A percentile compares a stretch with the other conserved stretches of the same genome.
These are phyloP conservation scores for Neobulgaria alba DNA, from an alignment of 2,329 filamentous ascomycete species.

Conservation along the genomic window DNA sequence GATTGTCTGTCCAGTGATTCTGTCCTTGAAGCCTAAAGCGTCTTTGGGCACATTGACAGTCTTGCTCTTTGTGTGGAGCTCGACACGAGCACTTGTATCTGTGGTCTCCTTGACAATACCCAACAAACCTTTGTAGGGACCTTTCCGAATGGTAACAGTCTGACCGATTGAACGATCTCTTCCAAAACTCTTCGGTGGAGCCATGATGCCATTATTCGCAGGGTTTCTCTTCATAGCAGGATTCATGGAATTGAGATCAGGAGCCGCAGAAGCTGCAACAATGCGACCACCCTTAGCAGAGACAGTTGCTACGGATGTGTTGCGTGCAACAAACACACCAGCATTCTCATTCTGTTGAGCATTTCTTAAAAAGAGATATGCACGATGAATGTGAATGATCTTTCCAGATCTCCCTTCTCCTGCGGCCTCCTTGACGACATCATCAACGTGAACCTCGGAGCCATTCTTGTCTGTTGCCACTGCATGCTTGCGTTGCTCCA, in stretches of 20 bases:
- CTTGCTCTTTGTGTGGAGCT: conserved; percentile 92
- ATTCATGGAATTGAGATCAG: conserved; percentile 86
- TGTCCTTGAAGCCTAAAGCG: conserved; percentile 79
- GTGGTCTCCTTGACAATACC: conserved; percentile 95
- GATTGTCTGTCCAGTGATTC: conserved; percentile 67
- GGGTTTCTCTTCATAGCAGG: conserved; percentile 71
- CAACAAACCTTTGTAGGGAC: conserved; percentile 83
- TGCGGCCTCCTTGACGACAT: conserved; percentile 83
- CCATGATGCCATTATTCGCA: conserved; percentile 43
- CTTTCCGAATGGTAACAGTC: conserved; percentile 80
- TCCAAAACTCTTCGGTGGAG: conserved; percentile 65
- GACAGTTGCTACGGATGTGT: conserved; percentile 77
- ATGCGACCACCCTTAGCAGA: conserved; percentile 89
- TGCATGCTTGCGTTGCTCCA: conserved; percentile 72
- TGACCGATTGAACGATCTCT: conserved; percentile 82
- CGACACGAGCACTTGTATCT: conserved; percentile 76
- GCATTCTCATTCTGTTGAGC: conserved; percentile 78
- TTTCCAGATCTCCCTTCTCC: conserved; percentile 81
- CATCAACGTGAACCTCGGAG: conserved; percentile 83
- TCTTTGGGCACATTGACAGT: conserved; percentile 77
- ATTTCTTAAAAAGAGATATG: conserved; percentile 85
- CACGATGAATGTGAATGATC: conserved; percentile 88
- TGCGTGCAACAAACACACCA: conserved; percentile 80
- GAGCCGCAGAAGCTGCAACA: conserved; percentile 49
- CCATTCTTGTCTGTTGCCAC: conserved; percentile 91